Conservation (phyloP, 2,329 filamentous ascomycete species). For the Colletotrichum melonis region DNA sequence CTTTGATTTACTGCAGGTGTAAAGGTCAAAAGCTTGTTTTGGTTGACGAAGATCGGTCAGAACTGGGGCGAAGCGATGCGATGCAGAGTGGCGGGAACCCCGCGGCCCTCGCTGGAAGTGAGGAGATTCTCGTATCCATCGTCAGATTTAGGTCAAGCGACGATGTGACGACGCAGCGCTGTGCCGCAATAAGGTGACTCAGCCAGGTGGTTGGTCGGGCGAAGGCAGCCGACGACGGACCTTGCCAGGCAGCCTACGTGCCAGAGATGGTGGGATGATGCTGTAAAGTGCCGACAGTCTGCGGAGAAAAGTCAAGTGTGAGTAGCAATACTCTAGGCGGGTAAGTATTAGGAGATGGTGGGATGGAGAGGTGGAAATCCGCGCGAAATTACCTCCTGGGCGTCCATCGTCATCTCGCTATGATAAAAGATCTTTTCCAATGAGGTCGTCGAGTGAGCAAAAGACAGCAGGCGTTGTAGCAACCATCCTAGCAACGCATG, state of each 20-base stretch:
- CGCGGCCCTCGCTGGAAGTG: conserved; percentile 2
- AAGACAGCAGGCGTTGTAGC: not conserved
- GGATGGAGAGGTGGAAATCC: not conserved
- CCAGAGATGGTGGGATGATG: not conserved
- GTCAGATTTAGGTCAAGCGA: conserved; percentile 11
- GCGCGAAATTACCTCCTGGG: conserved; percentile 1
- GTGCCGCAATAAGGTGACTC: conserved; percentile 5
- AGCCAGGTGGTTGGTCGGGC: not conserved
- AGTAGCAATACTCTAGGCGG: not conserved
- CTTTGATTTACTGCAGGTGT: not conserved
- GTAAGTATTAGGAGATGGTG: not conserved
- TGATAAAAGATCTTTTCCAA: not conserved
- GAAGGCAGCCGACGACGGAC: not conserved
- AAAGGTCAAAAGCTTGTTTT: conserved; percentile 13
- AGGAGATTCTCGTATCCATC: conserved; percentile 19
- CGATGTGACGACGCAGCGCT: conserved; percentile 15
- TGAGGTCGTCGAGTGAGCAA: not conserved
- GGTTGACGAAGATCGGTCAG: not conserved
- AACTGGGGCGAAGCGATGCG: conserved; percentile 1
- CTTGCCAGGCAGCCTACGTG: not conserved
- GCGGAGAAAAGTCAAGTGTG: not conserved
- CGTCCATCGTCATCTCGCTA: not conserved
- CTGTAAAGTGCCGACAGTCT: not conserved
- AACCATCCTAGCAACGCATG: not conserved
- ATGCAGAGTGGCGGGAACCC: conserved; percentile 15